A percentile compares a stretch with the other conserved stretches of the same genome.
Conservation (phyloP, 169 alveolate species). For the Perkinsus chesapeaki region DNA sequence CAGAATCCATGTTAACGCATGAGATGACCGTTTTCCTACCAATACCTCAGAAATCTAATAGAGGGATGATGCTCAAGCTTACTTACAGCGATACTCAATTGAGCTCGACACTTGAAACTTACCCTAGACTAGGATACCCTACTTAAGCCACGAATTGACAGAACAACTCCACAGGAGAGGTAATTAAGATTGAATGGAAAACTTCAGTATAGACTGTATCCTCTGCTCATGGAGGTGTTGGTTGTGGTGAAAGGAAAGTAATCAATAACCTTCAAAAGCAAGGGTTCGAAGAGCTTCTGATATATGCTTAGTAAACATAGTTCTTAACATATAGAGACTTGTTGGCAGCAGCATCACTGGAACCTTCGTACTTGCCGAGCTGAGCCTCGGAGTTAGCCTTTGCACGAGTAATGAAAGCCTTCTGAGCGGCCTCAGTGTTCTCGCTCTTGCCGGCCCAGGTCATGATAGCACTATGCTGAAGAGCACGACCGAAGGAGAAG, state of each 20-base stretch:
- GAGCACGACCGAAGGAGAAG: conserved; percentile 94
- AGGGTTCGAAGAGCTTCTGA: neutral
- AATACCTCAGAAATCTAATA: too few species aligned
- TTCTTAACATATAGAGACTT: conserved; percentile 38
- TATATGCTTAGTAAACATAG: conserved; percentile 24
- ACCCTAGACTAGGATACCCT: too few species aligned
- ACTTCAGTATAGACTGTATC: too few species aligned
- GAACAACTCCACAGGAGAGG: too few species aligned
- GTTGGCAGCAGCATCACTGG: conserved; percentile 33
- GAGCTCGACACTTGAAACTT: too few species aligned
- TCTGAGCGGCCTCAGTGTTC: conserved; percentile 84
- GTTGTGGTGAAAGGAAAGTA: neutral
- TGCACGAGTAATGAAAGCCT: conserved; percentile 77
- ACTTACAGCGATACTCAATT: too few species aligned
- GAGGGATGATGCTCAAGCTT: too few species aligned
- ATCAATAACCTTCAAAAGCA: neutral
- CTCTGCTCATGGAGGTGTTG: too few species aligned
- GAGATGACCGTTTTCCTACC: too few species aligned
- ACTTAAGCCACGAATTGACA: too few species aligned
- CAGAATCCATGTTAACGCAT: too few species aligned
- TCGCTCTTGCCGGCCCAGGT: conserved; percentile 88
- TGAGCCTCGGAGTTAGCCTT: conserved; percentile 74
- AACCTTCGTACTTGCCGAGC: conserved; percentile 53
- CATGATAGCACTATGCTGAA: conserved; percentile 80
- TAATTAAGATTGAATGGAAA: too few species aligned